A percentile compares a stretch with the other conserved stretches of the same genome.
Evolutionary conservation across 106 monocot species (phyloP).

Genomic region (Hemerocallis citrina): DNA sequence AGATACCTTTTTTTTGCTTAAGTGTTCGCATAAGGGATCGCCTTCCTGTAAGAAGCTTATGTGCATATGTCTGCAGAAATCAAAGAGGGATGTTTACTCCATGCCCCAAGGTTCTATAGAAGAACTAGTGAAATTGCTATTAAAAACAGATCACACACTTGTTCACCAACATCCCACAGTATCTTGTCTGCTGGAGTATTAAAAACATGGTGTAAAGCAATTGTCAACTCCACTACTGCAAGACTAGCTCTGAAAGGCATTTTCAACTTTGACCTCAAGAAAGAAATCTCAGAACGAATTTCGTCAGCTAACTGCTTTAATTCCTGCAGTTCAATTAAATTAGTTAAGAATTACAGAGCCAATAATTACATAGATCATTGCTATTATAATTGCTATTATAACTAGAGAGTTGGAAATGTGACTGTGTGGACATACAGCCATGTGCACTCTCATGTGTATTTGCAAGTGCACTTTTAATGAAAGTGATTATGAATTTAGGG

Average conservation of each 20-base stretch:
- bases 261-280: constrained; percentile 36
- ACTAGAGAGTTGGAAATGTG: no score
- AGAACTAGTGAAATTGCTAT: neutral
- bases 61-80: constrained; percentile 57
- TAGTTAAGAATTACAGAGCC: constrained; percentile 4
- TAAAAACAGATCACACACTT: constrained; percentile 22
- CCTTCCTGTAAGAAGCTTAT: constrained; percentile 78
- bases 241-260: constrained; percentile 32
- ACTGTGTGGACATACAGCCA: no score
- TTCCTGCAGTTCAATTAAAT: constrained; percentile 30
- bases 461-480: no score
- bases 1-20: constrained; percentile 52
- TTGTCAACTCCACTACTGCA: constrained; percentile 51
- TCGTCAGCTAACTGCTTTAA: constrained; percentile 64
- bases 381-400: no score
- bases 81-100: neutral
- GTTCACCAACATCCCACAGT: constrained; percentile 72
- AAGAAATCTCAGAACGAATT: constrained; percentile 57
- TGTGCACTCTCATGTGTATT: no score
- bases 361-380: no score
- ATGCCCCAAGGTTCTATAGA: constrained; percentile 5
- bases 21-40: constrained; percentile 53
- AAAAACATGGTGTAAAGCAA: constrained; percentile 72
- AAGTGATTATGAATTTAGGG: no score
- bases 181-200: constrained; percentile 69